Evolutionary conservation across 768 basidiomycete genomes (phyloP).

Genomic region (Russula lepida): DNA sequence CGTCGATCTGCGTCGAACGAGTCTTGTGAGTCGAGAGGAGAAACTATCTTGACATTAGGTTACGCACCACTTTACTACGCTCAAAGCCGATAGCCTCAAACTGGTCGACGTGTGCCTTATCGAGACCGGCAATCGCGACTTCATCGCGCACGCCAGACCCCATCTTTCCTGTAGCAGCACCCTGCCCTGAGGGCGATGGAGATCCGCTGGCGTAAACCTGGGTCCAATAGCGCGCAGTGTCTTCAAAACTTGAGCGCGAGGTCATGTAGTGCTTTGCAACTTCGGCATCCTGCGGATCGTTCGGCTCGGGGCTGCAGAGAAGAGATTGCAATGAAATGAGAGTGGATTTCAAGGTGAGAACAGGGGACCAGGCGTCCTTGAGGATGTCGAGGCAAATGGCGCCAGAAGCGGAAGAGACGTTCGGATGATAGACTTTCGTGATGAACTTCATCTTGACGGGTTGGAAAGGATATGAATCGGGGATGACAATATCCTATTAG

Average conservation of each 20-base stretch:
- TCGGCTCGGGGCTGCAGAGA: constrained; percentile 89
- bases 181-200: constrained; percentile 24
- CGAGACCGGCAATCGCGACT: constrained; percentile 70
- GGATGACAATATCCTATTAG: constrained; percentile 80
- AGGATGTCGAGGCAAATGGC: constrained; percentile 90
- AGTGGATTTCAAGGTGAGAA: constrained; percentile 92
- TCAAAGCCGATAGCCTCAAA: constrained; percentile 82
- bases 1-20: constrained; percentile 56
- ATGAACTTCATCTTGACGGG: constrained; percentile 99
- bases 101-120: constrained; percentile 72
- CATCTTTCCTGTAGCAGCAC: constrained; percentile 4
- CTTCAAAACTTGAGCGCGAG: constrained; percentile 78
- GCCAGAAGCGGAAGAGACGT: constrained; percentile 88
- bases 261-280: constrained; percentile 96
- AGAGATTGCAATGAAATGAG: constrained; percentile 91
- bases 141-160: constrained; percentile 31
- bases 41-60: neutral
- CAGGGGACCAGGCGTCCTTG: constrained; percentile 91
- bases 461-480: constrained; percentile 85
- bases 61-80: constrained; percentile 64
- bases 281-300: constrained; percentile 96
- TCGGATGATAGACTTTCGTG: constrained; percentile 94
- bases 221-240: constrained; percentile 92
- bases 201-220: constrained; percentile 83
- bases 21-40: neutral